Base-by-base conservation (phyloP, 2,329 filamentous ascomycete species). In the Chaetomiaceae sp. region DNA sequence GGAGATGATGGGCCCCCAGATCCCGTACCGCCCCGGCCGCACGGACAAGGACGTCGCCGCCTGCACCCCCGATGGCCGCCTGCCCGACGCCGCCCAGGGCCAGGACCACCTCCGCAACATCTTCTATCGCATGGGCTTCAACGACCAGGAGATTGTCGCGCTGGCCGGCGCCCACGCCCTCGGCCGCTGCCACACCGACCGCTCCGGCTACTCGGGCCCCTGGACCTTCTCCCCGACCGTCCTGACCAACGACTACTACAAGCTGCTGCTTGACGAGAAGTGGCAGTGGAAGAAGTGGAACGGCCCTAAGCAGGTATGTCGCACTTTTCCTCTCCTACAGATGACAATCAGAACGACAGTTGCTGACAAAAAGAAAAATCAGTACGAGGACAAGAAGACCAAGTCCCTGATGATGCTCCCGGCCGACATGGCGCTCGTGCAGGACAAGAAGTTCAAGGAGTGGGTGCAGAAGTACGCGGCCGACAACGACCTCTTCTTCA, bases 341-440 rank as follows among this genome's bases (percentile, higher is more conserved):
- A n/a, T n/a, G n/a, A n/a, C n/a, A n/a, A n/a, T n/a, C n/a, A 11
- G 9, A 5, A 17, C 23, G 3, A 9, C 15, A 25, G 33, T 6
- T 23, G 50, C 55, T 55, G 36, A 53, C 52, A 12, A n/a, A 17
- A 27, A 1, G 11, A 14, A 29, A 48, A 23, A 63, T 59, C 54
- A 95, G 81, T 92, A 87, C 69, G 85, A 95, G 75, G 91, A 97
- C 75, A 88, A 88, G 76, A 82, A 78, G 67, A 89, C 86, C 66
- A 91, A 95, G 82, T 80, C 80, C 38, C 76, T 97, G 65, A 97
- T 99, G 94, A 97, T 99, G 92, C 78, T 99, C 71, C 94, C 94
- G 49, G 88, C 90, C 61, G 92, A 99, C 68, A 84, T 95, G 74
- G 87, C 87, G 53, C 78, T 97, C 53, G 75, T 95, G 67, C 82